These are phyloP conservation scores for Arachis hypogaea DNA, from an alignment of 306 rosid species.

Conservation along the genomic window DNA sequence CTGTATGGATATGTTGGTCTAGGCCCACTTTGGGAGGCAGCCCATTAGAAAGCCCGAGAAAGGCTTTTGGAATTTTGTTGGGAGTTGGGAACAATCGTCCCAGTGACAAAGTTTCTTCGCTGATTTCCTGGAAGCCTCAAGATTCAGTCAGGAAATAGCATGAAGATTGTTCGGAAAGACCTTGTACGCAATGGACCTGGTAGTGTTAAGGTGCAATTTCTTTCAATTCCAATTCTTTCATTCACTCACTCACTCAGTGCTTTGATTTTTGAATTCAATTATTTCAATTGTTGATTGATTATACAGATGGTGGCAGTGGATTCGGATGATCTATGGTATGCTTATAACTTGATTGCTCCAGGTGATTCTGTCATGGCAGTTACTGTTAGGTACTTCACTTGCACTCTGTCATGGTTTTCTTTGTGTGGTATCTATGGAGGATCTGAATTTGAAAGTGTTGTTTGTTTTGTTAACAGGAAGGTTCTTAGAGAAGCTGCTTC, in stretches of 20 bases:
- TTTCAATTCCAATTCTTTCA: neutral
- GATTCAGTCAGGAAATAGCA: conserved; percentile 13
- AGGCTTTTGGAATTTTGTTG: too few species aligned
- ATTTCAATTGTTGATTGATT: neutral
- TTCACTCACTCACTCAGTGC: neutral
- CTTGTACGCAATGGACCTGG: conserved; percentile 76
- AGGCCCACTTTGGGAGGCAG: too few species aligned
- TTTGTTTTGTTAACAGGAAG: conserved; percentile 57
- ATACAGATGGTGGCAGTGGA: conserved; percentile 89
- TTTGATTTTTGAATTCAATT: neutral
- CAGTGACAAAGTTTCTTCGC: too few species aligned
- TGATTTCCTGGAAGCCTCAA: too few species aligned
- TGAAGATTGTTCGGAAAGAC: conserved; percentile 87
- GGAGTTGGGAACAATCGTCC: too few species aligned
- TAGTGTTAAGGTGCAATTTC: conserved; percentile 75
- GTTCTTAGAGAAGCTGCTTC: conserved; percentile 78
- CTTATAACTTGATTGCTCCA: conserved; percentile 80
- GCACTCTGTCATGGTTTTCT: neutral
- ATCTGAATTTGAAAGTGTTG: conserved; percentile 6
- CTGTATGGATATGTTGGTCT: too few species aligned
- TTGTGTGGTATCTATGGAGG: neutral
- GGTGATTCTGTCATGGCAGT: conserved; percentile 86
- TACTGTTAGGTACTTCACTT: conserved; percentile 69
- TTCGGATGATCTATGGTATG: conserved; percentile 93
- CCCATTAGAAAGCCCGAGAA: too few species aligned